Percentiles rank a stretch among this genome's conserved stretches.
These are phyloP conservation scores for Prunus armeniaca DNA, from an alignment of 306 rosid genomes.

Conservation along the genomic window DNA sequence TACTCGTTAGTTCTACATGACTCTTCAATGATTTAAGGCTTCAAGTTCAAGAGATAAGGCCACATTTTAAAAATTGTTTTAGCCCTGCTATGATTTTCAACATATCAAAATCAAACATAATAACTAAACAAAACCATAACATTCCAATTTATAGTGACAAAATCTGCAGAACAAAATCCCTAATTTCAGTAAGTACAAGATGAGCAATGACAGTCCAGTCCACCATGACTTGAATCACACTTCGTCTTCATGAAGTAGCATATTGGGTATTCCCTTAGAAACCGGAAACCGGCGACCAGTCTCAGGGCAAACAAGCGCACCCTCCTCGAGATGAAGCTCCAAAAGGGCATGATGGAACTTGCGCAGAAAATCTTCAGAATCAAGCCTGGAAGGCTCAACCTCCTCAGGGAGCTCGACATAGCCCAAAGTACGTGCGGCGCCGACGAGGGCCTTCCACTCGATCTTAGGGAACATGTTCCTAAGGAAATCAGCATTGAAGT, in stretches of 20 bases:
- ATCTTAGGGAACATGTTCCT: conserved; percentile 73
- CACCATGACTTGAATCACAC: conserved; percentile 42
- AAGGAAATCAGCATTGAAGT: conserved; percentile 61
- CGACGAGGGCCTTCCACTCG: conserved; percentile 69
- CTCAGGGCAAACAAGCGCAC: conserved; percentile 81
- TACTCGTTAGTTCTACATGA: not conserved
- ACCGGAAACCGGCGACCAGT: conserved; percentile 76
- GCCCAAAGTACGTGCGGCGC: conserved; percentile 61
- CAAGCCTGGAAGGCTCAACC: conserved; percentile 62
- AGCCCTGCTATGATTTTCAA: not conserved
- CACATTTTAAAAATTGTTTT: not conserved
- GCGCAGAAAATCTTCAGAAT: conserved; percentile 66
- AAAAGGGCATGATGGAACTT: conserved; percentile 86
- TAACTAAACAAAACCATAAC: not conserved
- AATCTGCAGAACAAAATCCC: not conserved
- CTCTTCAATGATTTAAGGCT: not conserved
- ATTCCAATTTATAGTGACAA: not conserved
- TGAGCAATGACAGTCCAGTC: not conserved
- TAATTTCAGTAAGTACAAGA: not conserved
- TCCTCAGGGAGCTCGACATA: conserved; percentile 74
- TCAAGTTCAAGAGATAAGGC: not conserved
- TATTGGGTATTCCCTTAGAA: conserved; percentile 79
- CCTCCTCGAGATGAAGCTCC: conserved; percentile 91
- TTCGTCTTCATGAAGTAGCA: conserved; percentile 95
- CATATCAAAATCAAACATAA: not conserved